A percentile compares a stretch with the other conserved stretches of the same genome.
Conservation (phyloP, 2,329 filamentous ascomycete genomes). For the Elsinoe perseae region DNA sequence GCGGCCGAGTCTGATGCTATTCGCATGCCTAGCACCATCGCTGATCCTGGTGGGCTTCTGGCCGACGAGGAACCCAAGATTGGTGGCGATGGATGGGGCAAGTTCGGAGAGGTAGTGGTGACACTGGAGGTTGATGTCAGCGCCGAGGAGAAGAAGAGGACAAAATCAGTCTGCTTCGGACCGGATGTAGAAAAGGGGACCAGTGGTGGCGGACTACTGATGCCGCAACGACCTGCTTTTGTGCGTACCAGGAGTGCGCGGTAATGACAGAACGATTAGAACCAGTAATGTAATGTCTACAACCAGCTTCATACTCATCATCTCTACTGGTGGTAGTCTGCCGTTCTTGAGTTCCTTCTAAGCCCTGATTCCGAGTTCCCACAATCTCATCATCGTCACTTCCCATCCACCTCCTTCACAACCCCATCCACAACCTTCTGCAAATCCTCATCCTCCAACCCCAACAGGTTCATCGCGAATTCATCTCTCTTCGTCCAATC, state of each 20-base stretch:
- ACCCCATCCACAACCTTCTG: conserved; percentile 31
- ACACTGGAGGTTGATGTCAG: conserved; percentile 8
- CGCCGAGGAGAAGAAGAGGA: conserved; percentile 11
- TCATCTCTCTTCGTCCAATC: conserved; percentile 30
- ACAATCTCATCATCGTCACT: too few species aligned
- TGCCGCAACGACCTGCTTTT: conserved; percentile 13
- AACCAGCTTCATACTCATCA: too few species aligned
- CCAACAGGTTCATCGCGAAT: conserved; percentile 37
- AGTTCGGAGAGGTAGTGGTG: conserved; percentile 1
- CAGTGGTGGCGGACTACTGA: background rate
- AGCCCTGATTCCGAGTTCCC: too few species aligned
- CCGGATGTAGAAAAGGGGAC: background rate
- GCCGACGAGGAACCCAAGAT: background rate
- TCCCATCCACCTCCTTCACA: conserved; percentile 23
- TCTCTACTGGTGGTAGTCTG: too few species aligned
- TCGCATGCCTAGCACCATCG: conserved; percentile 1
- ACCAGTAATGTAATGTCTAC: conserved; percentile 10
- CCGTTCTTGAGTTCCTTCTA: too few species aligned
- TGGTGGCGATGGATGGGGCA: conserved; percentile 1
- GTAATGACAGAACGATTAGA: background rate
- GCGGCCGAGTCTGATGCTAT: background rate
- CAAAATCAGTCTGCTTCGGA: conserved; percentile 7
- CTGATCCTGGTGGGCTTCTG: conserved; percentile 2
- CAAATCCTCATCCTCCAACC: conserved; percentile 34
- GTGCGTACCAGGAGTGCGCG: background rate